Base-by-base conservation (phyloP, 2,329 filamentous ascomycete species). In the Magnaporthiopsis rhizophila region DNA sequence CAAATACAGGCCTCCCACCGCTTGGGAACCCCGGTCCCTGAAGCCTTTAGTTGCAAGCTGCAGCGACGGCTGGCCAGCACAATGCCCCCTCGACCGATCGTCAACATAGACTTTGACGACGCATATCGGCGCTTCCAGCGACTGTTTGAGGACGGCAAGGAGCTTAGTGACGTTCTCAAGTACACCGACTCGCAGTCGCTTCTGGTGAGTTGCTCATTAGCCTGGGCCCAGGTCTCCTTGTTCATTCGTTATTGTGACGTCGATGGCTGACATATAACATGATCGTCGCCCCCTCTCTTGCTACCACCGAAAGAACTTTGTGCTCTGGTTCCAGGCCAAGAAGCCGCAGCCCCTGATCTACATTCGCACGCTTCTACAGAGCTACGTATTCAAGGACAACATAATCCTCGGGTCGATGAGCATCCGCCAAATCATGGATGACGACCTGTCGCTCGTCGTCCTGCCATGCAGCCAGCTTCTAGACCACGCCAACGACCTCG, bases 51-150 rank as follows among this genome's bases (percentile, higher is more conserved):
- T 70, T 86, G 86, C 30, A 96, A 97, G 72, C 83, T 98, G 53
- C 95, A 99, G 73, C 85, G 93, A n/a, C 89, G 89, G 67, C 81
- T 99, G 38, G 93, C 95, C 0, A 97, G 92, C 69, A 97, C 92
- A 0, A 93, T 97, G 70, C 95, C 95, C 4, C 95, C 95, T 9
- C 85, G 94, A 11, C 93, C 94, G 0, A 94, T 97, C 69, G 90
- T 97, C 13, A 83, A 91, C 63, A 79, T 93, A 3, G 85, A 84
- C 32, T 89, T 91, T 69, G 84, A 88, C 18, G 87, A 91, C 70
- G 90, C 92, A 0, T 84, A 89, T 67, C 77, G 77, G 26, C 88
- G 91, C 69, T 81, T 97, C 67, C 83, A 83, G 65, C 85, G 86
- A 59, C 77, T 97, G 34, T 90, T 89, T 66, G 79, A 84, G 64